Conservation (phyloP, 2,329 filamentous ascomycete species). For the Exophiala viscosa region DNA sequence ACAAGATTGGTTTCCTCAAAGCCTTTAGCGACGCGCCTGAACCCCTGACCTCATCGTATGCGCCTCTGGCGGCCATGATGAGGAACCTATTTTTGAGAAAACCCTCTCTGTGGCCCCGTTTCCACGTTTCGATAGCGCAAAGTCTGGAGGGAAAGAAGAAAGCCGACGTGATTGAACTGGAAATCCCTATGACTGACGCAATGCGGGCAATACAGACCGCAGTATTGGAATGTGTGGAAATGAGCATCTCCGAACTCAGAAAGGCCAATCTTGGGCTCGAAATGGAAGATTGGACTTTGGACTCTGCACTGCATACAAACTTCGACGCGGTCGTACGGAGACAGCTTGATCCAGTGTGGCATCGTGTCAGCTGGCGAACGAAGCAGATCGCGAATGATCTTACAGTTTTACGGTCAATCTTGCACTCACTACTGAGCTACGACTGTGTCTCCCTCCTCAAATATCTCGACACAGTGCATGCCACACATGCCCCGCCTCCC, state of each 20-base stretch:
- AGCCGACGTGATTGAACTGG: slow-evolving; percentile 94
- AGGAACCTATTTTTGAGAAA: slow-evolving; percentile 87
- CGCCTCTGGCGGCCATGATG: slow-evolving; percentile 85
- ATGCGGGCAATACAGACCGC: slow-evolving; percentile 95
- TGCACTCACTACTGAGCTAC: slow-evolving; percentile 76
- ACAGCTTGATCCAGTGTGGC: slow-evolving; percentile 95
- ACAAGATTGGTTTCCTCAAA: slow-evolving; percentile 89
- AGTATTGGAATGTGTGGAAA: slow-evolving; percentile 92
- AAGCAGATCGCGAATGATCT: slow-evolving; percentile 91
- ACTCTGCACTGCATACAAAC: slow-evolving; percentile 85
- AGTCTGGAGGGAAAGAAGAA: slow-evolving; percentile 87
- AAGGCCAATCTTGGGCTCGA: slow-evolving; percentile 86
- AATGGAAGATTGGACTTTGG: slow-evolving; percentile 94
- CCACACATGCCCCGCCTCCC: slow-evolving; percentile 81
- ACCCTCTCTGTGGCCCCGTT: slow-evolving; percentile 85
- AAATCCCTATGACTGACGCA: slow-evolving; percentile 89
- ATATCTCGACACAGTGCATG: slow-evolving; percentile 89
- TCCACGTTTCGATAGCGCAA: slow-evolving; percentile 84
- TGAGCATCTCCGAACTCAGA: slow-evolving; percentile 88
- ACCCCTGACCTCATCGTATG: slow-evolving; percentile 82
- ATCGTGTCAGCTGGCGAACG: slow-evolving; percentile 90
- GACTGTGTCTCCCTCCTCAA: slow-evolving; percentile 90
- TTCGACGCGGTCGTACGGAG: slow-evolving; percentile 86
- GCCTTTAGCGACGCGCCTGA: slow-evolving; percentile 94
- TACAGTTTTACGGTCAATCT: slow-evolving; percentile 73